phyloP scores from a whole-genome alignment of 75 land plant species.

The Sequoiadendron giganteum region DNA sequence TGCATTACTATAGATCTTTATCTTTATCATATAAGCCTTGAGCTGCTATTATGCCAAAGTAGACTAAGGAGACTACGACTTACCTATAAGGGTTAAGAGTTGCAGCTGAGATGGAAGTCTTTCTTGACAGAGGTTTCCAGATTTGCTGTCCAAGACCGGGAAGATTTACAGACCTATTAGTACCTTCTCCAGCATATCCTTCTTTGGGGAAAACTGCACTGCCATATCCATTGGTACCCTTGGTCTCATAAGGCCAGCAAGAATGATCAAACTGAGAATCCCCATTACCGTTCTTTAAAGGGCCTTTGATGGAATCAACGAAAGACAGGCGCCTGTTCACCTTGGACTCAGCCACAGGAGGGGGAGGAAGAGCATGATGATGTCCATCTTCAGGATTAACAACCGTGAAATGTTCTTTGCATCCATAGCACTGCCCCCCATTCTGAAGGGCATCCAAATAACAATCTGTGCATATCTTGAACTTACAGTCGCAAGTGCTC shows the following conservation, averaged over 20 bases:
- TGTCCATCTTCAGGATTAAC: conserved; percentile 30
- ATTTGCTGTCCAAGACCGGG: conserved; percentile 44
- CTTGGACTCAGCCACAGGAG: conserved; percentile 48
- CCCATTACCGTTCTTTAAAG: conserved; percentile 17
- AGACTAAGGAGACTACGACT: not conserved
- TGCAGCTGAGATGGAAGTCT: conserved; percentile 52
- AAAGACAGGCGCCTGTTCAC: conserved; percentile 59
- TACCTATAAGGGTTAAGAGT: conserved; percentile 86
- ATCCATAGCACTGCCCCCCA: conserved; percentile 72
- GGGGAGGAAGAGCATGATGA: conserved; percentile 54
- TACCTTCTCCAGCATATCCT: conserved; percentile 29
- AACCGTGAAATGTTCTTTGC: conserved; percentile 69
- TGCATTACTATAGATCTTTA: no score
- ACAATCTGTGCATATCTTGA: conserved; percentile 78
- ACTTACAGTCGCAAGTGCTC: conserved; percentile 72
- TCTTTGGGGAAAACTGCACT: conserved; percentile 77
- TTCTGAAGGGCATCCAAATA: conserved; percentile 55
- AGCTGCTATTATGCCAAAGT: not conserved
- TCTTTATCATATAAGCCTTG: not conserved
- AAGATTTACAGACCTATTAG: conserved; percentile 36
- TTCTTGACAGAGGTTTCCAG: conserved; percentile 63
- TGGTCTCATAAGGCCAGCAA: conserved; percentile 76
- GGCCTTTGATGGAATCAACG: conserved; percentile 54
- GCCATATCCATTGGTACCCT: conserved; percentile 88
- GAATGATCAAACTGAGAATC: conserved; percentile 63